These are phyloP conservation scores for Neurospora tetraspora DNA, from an alignment of 495 filamentous ascomycete genomes.

Conservation along the genomic window DNA sequence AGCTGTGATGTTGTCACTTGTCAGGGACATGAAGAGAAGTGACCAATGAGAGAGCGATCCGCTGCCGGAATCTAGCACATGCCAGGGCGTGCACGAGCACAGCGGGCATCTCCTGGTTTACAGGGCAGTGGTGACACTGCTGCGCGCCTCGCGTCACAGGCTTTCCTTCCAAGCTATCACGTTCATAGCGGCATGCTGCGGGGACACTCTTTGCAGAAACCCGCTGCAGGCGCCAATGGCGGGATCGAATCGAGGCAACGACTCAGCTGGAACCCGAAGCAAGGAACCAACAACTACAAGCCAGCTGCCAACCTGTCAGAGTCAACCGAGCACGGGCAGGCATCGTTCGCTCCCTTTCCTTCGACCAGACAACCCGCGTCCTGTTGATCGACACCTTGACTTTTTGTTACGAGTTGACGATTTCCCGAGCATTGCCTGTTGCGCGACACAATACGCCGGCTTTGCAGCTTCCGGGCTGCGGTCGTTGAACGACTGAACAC, in stretches of 20 bases:
- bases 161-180: neutral
- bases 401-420: neutral
- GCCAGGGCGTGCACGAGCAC: neutral
- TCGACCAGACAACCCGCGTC: neutral
- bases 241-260: neutral
- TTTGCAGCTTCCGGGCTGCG: neutral
- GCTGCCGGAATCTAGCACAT: neutral
- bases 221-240: neutral
- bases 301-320: neutral
- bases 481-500: neutral
- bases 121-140: conserved; percentile 1
- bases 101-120: conserved; percentile 1
- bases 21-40: neutral
- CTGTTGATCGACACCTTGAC: neutral
- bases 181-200: neutral
- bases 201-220: neutral
- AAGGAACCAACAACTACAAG: neutral
- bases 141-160: conserved; percentile 21
- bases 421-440: neutral
- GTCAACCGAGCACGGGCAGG: neutral
- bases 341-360: neutral
- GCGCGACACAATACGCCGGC: neutral
- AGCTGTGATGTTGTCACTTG: neutral
- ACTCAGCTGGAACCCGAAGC: neutral
- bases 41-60: neutral